Evolutionary conservation across 192 early-diverging fungal species (phyloP), one percentile per base, ranked within the genome.

Genomic region (Podochytrium sp.): DNA sequence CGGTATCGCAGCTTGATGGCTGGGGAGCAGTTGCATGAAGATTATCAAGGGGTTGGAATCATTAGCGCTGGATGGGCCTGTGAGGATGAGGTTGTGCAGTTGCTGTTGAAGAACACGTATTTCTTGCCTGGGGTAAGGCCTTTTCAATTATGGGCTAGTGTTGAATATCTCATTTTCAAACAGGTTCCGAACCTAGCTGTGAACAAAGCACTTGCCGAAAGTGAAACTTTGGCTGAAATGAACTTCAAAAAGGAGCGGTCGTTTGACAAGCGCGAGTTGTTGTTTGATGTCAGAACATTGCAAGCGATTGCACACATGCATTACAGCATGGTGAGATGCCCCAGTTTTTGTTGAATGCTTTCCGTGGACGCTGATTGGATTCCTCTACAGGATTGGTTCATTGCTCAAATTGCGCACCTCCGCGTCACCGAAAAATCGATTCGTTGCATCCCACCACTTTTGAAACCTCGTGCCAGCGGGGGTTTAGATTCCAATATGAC

Each of bases 231-330:
- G 43, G 53, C 90, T 43, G 92, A 96, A 74, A 79, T 92, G 79
- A 86, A 84, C 14, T 82, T 96, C 25, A 96, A 95, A 71, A 81
- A 88, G 0, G 94, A 94, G 62, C 79, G 94, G 27, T 89, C 90
- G 2, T 84, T 98, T 33, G 82, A 91, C 55, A 75, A 86, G 14
- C 84, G 86, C 65, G 95, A 98, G 73, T 84, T 98, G 2, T 84
- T 98, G n/a, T 90, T 95, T 55, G 96, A 98, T 41, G 78, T 79
- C 25, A 92, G 91, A 66, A 94, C 85, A 56, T 66, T 98, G 38
- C 86, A 89, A 62, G 73, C 85, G 2, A 57, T 96, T 16, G 92
- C 91, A 2, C 85, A 88, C 67, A 81, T 96, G 74, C 92, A 95
- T 76, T 90, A 95, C 57, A 93, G 91, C 50, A 82, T 96, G 66